Evolutionary conservation across 495 filamentous ascomycete species (phyloP), one percentile per base, ranked within the genome.

Genomic region (Pyrenula massariospora): DNA sequence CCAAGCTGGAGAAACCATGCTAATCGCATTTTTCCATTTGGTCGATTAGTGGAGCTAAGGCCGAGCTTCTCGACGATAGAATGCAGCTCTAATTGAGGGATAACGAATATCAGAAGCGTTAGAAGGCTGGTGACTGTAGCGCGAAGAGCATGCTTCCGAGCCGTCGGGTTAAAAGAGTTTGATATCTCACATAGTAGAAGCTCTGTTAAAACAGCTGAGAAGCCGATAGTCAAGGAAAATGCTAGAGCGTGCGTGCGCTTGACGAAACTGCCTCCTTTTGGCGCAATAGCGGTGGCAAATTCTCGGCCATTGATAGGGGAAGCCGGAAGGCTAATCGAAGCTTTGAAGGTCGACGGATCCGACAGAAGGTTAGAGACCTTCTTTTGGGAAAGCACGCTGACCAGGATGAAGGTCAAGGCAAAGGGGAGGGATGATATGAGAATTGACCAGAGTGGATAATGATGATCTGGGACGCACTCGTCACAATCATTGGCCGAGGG

Each of bases 151-250:
- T 81, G 60, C 3, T 71, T 72, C 22, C 88, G 75, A 23, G 84
- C 85, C 21, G 72, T 68, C 22, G 80, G 73, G 58, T 84, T 76
- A 31, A 89, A 71, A 5, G 81, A 75, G 58, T 86, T 85, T n/a
- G 83, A 82, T 53, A 93, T 86, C 66, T 93, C 88, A 59, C 86
- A 87, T 12, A 91, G 69, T 21, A 93, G 83, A 52, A 91, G 64
- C 67, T 89, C 85, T 12, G 79, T 86, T 12, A 93, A 73, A 12
- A 91, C 86, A 15, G 82, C 75, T 0, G 87, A 80, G 25, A 91
- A 76, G 21, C 82, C 88, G 48, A 91, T 75, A 1, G 85, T 91
- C 0, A 77, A 77, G 22, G 84, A 81, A 63, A 91, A 91, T 22
- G 84, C 81, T 22, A 76, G 63, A 3, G 78, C 80, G 12, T 84